A percentile compares a stretch with the other conserved stretches of the same genome.
These are phyloP conservation scores for Elsinoe batatas DNA, from an alignment of 2,329 filamentous ascomycete genomes.

Conservation along the genomic window DNA sequence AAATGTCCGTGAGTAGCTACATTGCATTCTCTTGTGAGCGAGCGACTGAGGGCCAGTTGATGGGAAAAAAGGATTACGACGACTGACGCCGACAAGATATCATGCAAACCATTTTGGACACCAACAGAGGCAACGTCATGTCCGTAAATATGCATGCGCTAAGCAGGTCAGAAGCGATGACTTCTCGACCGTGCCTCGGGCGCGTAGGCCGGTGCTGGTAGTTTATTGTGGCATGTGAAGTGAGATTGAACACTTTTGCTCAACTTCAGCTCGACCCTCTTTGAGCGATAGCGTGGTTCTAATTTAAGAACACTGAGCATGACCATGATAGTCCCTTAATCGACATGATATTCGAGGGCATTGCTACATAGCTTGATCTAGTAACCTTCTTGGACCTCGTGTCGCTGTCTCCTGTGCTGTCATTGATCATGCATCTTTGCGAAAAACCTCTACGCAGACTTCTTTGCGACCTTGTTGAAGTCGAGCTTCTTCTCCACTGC, in stretches of 20 bases:
- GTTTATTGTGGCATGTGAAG: background rate
- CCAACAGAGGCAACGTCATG: conserved; percentile 5
- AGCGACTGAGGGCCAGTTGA: background rate
- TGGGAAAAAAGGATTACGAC: background rate
- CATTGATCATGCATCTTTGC: no score
- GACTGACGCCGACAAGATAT: background rate
- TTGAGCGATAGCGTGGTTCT: background rate
- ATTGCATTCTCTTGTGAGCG: background rate
- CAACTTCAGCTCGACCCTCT: background rate
- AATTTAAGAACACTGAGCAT: background rate
- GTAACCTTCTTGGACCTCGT: background rate
- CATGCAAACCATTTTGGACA: background rate
- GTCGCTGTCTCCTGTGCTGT: background rate
- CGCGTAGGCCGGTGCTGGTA: background rate
- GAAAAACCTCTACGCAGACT: background rate
- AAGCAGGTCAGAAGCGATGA: conserved; percentile 2
- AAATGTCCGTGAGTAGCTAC: background rate
- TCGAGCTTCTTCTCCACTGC: background rate
- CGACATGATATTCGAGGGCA: background rate
- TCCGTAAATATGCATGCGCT: conserved; percentile 9
- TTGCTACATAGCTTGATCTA: background rate
- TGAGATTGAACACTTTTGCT: background rate
- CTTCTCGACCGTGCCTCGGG: background rate
- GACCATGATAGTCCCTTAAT: background rate
- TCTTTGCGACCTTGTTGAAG: background rate